These are phyloP conservation scores for Pseudonitzschia delicatissima DNA, from an alignment of 108 stramenopile species.

Conservation along the genomic window DNA sequence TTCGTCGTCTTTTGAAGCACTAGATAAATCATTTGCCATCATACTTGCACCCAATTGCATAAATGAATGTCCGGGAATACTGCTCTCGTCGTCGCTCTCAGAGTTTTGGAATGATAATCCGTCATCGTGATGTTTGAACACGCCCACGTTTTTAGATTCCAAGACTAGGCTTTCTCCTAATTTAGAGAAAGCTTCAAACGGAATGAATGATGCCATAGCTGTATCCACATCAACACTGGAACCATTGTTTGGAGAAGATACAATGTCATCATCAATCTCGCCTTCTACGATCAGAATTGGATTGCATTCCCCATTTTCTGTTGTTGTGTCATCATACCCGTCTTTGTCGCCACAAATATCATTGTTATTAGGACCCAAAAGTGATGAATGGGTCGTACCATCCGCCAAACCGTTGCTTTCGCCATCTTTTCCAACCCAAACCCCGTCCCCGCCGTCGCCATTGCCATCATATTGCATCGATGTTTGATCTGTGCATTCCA, in stretches of 20 bases:
- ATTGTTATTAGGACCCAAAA: neutral
- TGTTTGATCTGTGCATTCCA: neutral
- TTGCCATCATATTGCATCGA: neutral
- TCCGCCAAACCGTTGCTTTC: too few species aligned
- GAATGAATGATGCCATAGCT: neutral
- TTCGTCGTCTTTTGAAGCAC: neutral
- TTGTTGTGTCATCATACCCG: neutral
- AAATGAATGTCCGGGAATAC: neutral
- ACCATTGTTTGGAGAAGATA: too few species aligned
- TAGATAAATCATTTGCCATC: neutral
- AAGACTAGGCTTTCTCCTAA: slow-evolving; percentile 4
- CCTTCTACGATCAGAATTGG: neutral
- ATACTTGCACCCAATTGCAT: neutral
- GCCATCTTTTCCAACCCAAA: too few species aligned
- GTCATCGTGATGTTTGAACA: neutral
- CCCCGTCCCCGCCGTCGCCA: neutral
- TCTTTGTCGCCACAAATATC: neutral
- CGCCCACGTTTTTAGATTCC: neutral
- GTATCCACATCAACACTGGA: too few species aligned
- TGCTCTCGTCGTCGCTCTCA: slow-evolving; percentile 3
- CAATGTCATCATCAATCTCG: neutral
- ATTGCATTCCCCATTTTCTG: neutral
- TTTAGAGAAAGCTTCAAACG: neutral
- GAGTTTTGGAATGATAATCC: neutral
- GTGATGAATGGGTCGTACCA: too few species aligned